Evolutionary conservation across 371 early-diverging fungal genomes (phyloP), one percentile per base, ranked within the genome.

Genomic region (Cladochytrium tenue): DNA sequence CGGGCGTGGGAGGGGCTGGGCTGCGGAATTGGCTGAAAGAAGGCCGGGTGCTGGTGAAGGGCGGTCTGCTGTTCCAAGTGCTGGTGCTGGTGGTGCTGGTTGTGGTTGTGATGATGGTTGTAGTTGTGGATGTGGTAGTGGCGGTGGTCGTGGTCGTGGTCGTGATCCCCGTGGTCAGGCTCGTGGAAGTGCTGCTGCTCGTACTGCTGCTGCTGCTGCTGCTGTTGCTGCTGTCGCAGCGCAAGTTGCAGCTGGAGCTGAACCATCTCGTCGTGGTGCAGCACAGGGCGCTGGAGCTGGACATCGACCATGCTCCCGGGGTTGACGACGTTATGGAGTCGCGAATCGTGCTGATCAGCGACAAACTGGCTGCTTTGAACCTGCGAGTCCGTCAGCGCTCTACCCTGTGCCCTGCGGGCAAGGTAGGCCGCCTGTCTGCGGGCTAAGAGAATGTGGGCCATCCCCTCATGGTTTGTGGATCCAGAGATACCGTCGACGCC

Each of bases 121-220:
- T 66, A 62, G 15, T 33, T 62, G 1, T 66, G 63, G 2, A 23
- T 25, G 52, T 61, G 66, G 26, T 35, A 63, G 27, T 66, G 66
- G 1, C n/a, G 28, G 20, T 50, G 66, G n/a, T 17, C 31, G 26
- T 36, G 66, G 5, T 35, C 32, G 27, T 66, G 66, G 1, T 15
- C 26, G 20, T 50, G 66, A 13, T 17, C 31, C 25, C 20, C 62
- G 5, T 62, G 33, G 26, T 3, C 23, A 3, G 4, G 35, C 60
- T 3, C 25, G 5, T 60, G 60, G 34, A 5, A 2, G 17, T 20
- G 28, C 28, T 13, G 25, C 53, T 28, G 31, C 32, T 20, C 15
- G 4, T 4, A 7, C 17, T 20, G 25, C 4, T 28, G 15, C 10
- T 64, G 13, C 34, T 7, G 58, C 25, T 57, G 64, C 32, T 63